Evolutionary conservation across 108 stramenopile genomes (phyloP).

Genomic region (Licmophora abbreviata): DNA sequence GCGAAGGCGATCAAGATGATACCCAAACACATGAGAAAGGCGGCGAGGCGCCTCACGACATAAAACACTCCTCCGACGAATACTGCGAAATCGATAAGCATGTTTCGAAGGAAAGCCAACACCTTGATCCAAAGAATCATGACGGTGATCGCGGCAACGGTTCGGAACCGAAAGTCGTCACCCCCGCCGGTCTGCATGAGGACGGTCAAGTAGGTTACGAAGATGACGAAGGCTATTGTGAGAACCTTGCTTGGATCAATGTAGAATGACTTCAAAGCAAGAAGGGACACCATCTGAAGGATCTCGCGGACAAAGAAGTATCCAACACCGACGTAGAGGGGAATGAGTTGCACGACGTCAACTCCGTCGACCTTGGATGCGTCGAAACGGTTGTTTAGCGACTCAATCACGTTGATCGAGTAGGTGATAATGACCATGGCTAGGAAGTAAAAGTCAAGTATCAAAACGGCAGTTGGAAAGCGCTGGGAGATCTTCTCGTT

Average conservation of each 20-base stretch:
- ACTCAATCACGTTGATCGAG: conserved; percentile 17
- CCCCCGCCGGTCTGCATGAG: conserved; percentile 30
- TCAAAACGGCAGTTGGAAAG: conserved; percentile 54
- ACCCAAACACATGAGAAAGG: conserved; percentile 42
- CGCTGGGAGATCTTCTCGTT: conserved; percentile 65
- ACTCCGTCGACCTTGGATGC: neutral
- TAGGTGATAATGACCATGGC: conserved; percentile 21
- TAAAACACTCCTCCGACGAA: conserved; percentile 49
- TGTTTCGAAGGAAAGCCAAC: conserved; percentile 32
- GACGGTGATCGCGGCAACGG: conserved; percentile 26
- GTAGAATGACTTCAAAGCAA: conserved; percentile 5
- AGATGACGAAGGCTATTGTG: conserved; percentile 38
- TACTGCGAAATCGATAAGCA: conserved; percentile 53
- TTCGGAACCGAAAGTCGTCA: conserved; percentile 21
- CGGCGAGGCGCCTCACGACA: conserved; percentile 36
- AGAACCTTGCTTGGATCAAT: conserved; percentile 60
- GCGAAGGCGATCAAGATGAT: conserved; percentile 57
- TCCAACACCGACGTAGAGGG: conserved; percentile 38
- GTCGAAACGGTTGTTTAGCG: conserved; percentile 19
- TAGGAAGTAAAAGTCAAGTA: conserved; percentile 43
- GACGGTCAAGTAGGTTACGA: conserved; percentile 39
- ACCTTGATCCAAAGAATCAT: conserved; percentile 34
- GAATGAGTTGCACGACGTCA: conserved; percentile 7
- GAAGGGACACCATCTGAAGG: conserved; percentile 30
- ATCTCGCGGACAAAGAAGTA: conserved; percentile 71